phyloP scores from a whole-genome alignment of 2,329 filamentous ascomycete species.

The Aspergillus unguis region DNA sequence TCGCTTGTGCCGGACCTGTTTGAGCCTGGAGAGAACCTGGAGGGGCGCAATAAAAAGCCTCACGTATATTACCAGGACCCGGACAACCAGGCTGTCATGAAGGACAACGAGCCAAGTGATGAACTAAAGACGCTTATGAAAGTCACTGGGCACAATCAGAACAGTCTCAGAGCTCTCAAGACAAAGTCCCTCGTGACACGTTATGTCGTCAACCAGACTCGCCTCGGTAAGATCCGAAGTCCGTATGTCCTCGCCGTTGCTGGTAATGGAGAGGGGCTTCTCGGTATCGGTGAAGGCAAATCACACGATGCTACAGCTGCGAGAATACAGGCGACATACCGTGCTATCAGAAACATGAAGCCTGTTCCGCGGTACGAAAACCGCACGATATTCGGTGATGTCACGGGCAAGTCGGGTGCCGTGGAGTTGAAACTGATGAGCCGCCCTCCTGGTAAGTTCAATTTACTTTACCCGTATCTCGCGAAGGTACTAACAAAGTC shows the following conservation, averaged over 20 bases:
- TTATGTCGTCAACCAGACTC: slow-evolving; percentile 84
- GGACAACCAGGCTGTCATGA: slow-evolving; percentile 17
- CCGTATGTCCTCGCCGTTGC: slow-evolving; percentile 74
- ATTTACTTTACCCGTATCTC: neutral
- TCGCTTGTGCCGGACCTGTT: slow-evolving; percentile 53
- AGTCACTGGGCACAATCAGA: slow-evolving; percentile 53
- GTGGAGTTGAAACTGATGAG: slow-evolving; percentile 77
- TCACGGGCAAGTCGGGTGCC: slow-evolving; percentile 82
- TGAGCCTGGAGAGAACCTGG: slow-evolving; percentile 38
- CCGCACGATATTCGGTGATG: slow-evolving; percentile 83
- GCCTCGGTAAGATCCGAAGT: slow-evolving; percentile 86
- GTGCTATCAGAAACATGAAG: slow-evolving; percentile 86
- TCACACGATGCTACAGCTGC: slow-evolving; percentile 69
- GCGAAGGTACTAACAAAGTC: neutral
- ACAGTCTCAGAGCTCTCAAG: slow-evolving; percentile 53
- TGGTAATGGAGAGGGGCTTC: slow-evolving; percentile 78
- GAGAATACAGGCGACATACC: slow-evolving; percentile 67
- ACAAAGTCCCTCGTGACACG: slow-evolving; percentile 72
- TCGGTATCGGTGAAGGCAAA: slow-evolving; percentile 90
- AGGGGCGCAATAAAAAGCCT: slow-evolving; percentile 23
- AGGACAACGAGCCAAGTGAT: slow-evolving; percentile 35
- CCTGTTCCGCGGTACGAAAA: slow-evolving; percentile 90
- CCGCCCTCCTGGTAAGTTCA: slow-evolving; percentile 76
- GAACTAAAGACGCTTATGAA: slow-evolving; percentile 52
- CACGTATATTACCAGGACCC: slow-evolving; percentile 27